phyloP scores from a whole-genome alignment of 495 filamentous ascomycete species.

The Sphaerosporella brunnea region DNA sequence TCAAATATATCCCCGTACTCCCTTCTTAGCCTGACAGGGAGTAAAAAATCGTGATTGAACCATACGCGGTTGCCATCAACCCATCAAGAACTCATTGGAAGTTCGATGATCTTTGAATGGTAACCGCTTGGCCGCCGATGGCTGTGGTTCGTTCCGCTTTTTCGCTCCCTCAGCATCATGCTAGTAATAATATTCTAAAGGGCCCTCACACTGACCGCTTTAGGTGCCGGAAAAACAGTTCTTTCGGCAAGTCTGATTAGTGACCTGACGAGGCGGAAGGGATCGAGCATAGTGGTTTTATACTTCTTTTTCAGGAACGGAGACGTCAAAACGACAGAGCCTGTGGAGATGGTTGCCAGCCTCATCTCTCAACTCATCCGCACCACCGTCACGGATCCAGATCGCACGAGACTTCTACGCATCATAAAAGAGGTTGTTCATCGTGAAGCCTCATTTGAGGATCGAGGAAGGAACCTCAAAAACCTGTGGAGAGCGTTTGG shows the following conservation, averaged over 20 bases:
- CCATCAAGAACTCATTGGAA: too few species aligned
- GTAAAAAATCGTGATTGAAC: too few species aligned
- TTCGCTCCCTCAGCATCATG: too few species aligned
- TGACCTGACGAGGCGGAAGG: background rate
- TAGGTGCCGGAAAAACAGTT: constrained; percentile 7
- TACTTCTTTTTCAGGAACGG: constrained; percentile 8
- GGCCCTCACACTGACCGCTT: background rate
- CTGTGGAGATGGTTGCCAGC: constrained; percentile 2
- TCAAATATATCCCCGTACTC: too few species aligned
- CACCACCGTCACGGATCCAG: too few species aligned
- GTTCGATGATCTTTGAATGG: too few species aligned
- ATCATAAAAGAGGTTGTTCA: background rate
- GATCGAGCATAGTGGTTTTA: background rate
- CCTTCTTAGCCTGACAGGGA: too few species aligned
- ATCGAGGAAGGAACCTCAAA: constrained; percentile 1
- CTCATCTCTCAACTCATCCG: constrained; percentile 1
- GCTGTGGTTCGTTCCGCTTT: too few species aligned
- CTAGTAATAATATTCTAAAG: too few species aligned
- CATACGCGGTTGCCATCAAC: too few species aligned
- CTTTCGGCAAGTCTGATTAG: constrained; percentile 2
- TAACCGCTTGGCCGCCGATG: too few species aligned
- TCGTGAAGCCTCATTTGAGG: background rate
- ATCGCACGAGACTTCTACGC: background rate
- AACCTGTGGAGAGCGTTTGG: background rate
- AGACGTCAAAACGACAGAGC: background rate